Evolutionary conservation across 164 flowering plant species (phyloP).

Genomic region (Umbilicus rupestris): DNA sequence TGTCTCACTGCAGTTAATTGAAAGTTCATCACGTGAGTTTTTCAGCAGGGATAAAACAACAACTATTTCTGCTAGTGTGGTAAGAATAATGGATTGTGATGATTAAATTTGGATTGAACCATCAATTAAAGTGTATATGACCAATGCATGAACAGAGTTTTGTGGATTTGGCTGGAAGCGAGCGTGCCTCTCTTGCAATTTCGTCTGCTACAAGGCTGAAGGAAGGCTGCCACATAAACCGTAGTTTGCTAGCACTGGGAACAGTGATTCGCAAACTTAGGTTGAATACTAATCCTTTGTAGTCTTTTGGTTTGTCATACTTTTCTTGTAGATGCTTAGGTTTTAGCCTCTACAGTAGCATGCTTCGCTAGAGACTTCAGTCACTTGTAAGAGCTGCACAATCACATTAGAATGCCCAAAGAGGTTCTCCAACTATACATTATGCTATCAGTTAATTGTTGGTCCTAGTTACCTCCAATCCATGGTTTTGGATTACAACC

Average conservation of each 20-base stretch:
- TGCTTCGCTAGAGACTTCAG: background rate
- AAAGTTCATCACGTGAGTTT: too few species aligned
- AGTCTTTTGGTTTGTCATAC: background rate
- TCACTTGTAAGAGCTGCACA: background rate
- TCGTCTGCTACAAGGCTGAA: slow-evolving; percentile 4
- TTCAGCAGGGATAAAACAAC: too few species aligned
- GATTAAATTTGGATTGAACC: background rate
- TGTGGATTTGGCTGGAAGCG: slow-evolving; percentile 6
- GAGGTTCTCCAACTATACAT: background rate
- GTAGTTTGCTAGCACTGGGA: slow-evolving; percentile 4
- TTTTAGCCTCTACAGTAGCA: background rate
- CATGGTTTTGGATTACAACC: background rate
- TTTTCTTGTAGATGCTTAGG: background rate
- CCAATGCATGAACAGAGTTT: background rate
- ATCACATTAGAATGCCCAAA: background rate
- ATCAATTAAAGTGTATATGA: too few species aligned
- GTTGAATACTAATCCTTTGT: background rate
- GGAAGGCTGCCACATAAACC: slow-evolving; percentile 10
- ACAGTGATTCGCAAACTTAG: slow-evolving; percentile 10
- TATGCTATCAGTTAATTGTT: background rate
- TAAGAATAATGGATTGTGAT: background rate
- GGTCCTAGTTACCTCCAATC: background rate
- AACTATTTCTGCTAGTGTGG: too few species aligned
- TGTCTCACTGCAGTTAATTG: too few species aligned
- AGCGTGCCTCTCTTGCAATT: background rate